Evolutionary conservation across 768 basidiomycete species (phyloP).

Genomic region (Macrocybe gigantea): DNA sequence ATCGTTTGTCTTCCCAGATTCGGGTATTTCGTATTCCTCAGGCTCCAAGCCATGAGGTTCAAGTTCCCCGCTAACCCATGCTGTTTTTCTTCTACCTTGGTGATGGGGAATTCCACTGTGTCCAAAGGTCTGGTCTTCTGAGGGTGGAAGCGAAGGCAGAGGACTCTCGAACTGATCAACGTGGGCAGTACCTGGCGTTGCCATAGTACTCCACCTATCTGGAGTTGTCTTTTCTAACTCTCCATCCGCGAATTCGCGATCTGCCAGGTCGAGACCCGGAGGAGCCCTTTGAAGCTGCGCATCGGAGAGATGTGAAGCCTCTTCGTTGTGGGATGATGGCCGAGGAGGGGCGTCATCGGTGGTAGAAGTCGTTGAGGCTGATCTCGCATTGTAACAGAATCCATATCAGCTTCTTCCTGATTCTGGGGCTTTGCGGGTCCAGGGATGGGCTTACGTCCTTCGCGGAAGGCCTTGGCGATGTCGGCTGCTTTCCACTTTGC

Average conservation of each 20-base stretch:
- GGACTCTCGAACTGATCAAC: conserved; percentile 6
- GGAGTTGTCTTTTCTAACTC: conserved; percentile 33
- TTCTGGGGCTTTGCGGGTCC: conserved; percentile 59
- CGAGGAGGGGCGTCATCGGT: conserved; percentile 3
- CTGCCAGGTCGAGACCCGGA: conserved; percentile 8
- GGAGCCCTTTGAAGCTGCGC: not conserved
- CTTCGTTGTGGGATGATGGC: not conserved
- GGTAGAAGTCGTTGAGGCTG: conserved; percentile 2
- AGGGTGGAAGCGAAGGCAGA: conserved; percentile 10
- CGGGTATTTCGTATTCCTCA: not conserved
- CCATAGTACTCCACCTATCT: conserved; percentile 69
- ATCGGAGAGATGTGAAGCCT: not conserved
- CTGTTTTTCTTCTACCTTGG: not conserved
- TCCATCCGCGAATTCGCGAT: conserved; percentile 13
- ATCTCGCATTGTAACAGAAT: conserved; percentile 8
- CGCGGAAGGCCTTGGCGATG: conserved; percentile 91
- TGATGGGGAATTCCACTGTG: not conserved
- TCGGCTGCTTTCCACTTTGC: conserved; percentile 98
- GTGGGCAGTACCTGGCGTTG: conserved; percentile 56
- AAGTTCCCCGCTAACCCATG: not conserved
- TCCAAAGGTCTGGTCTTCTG: conserved; percentile 1
- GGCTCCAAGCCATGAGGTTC: not conserved
- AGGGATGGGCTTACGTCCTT: conserved; percentile 77
- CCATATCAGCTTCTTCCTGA: conserved; percentile 12
- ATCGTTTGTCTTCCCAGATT: conserved; percentile 12